These are phyloP conservation scores for Erythrobasidium hasegawianum DNA, from an alignment of 1,284 basidiomycete species.

Conservation along the genomic window DNA sequence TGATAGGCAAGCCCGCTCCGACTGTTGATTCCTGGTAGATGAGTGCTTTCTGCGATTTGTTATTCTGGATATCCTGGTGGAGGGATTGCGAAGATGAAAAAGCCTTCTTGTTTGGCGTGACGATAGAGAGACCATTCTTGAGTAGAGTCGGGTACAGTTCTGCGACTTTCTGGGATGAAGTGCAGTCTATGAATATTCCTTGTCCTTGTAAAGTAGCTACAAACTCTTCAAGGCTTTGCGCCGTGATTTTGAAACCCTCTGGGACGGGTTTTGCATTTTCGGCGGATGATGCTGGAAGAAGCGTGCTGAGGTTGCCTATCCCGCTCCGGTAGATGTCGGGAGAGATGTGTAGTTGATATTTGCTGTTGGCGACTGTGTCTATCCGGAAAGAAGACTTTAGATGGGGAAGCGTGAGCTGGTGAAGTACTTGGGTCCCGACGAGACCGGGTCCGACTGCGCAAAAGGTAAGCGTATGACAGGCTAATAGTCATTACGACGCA, in stretches of 20 bases:
- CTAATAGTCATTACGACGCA: neutral
- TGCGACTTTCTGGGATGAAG: constrained; percentile 79
- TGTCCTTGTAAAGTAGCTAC: constrained; percentile 48
- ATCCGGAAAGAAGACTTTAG: constrained; percentile 49
- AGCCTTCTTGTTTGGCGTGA: constrained; percentile 98
- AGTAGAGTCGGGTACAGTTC: constrained; percentile 78
- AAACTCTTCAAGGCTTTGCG: constrained; percentile 43
- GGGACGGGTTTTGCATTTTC: constrained; percentile 48
- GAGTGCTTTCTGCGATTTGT: constrained; percentile 59
- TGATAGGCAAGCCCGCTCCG: constrained; percentile 89
- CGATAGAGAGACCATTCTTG: constrained; percentile 72
- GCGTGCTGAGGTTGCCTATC: constrained; percentile 35
- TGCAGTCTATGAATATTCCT: constrained; percentile 84
- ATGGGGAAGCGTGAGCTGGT: constrained; percentile 64
- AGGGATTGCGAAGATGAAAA: constrained; percentile 72
- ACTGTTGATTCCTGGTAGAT: constrained; percentile 91
- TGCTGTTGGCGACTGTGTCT: constrained; percentile 64
- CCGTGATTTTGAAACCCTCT: constrained; percentile 52
- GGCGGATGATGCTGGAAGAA: constrained; percentile 44
- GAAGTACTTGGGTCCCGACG: constrained; percentile 77
- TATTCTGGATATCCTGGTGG: constrained; percentile 66
- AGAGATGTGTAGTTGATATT: constrained; percentile 61
- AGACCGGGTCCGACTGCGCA: constrained; percentile 68
- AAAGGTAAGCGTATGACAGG: neutral
- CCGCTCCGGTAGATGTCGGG: constrained; percentile 45